Conservation (phyloP, 805 yeast genomes). For the Middelhovenomyces tepae region DNA sequence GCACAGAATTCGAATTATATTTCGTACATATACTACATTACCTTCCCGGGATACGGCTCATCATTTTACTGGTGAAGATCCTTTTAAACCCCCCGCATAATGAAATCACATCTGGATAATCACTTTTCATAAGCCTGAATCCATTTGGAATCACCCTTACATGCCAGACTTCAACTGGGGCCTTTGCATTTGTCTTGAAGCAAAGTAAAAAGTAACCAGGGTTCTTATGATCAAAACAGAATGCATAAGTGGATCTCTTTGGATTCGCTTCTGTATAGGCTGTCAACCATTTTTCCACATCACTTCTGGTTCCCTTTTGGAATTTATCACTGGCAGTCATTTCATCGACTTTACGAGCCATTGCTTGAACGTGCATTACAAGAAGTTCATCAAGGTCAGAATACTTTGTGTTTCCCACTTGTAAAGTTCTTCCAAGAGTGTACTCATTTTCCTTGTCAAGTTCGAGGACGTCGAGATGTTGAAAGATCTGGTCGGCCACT, state of each 20-base stretch:
- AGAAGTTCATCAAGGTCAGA: slow-evolving; percentile 90
- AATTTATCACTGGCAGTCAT: slow-evolving; percentile 84
- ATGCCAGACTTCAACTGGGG: slow-evolving; percentile 67
- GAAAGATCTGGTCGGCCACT: slow-evolving; percentile 81
- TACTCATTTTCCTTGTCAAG: slow-evolving; percentile 55
- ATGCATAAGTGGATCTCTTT: slow-evolving; percentile 80
- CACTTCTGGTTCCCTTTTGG: slow-evolving; percentile 67
- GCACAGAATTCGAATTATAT: too few relatives aligned
- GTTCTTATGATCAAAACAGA: slow-evolving; percentile 78
- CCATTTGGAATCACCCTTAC: slow-evolving; percentile 88
- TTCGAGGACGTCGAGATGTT: slow-evolving; percentile 83
- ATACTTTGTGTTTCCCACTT: slow-evolving; percentile 62
- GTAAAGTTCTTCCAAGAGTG: slow-evolving; percentile 47
- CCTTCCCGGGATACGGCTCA: slow-evolving; percentile 1
- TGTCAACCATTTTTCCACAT: slow-evolving; percentile 78
- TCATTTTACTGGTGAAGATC: slow-evolving; percentile 17
- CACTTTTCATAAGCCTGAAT: slow-evolving; percentile 64
- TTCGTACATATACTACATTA: too few relatives aligned
- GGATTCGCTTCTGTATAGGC: slow-evolving; percentile 88
- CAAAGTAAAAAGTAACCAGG: slow-evolving; percentile 92
- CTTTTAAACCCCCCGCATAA: slow-evolving; percentile 94
- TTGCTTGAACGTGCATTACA: slow-evolving; percentile 75
- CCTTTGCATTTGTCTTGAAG: slow-evolving; percentile 56
- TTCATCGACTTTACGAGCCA: slow-evolving; percentile 74
- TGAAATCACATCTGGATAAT: slow-evolving; percentile 81